Conservation (phyloP, 192 early-diverging fungal species). For the Helicostylum pulchrum region DNA sequence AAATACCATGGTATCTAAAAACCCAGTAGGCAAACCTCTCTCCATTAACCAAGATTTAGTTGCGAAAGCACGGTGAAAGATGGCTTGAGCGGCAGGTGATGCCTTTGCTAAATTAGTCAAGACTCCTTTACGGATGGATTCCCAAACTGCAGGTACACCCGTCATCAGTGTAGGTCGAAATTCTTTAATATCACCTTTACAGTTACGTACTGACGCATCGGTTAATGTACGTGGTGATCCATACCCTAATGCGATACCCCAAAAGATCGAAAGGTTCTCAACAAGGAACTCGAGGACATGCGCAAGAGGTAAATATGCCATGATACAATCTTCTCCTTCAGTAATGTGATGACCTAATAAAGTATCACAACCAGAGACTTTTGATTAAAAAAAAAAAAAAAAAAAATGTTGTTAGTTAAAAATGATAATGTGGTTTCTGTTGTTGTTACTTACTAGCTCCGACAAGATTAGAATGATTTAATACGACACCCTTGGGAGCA, state of each 20-base stretch:
- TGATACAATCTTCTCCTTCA: constrained; percentile 54
- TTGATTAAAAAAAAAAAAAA: no score
- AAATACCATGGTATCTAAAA: constrained; percentile 81
- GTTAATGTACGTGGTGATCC: constrained; percentile 56
- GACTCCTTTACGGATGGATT: constrained; percentile 40
- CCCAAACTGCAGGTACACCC: constrained; percentile 67
- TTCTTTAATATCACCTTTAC: constrained; percentile 60
- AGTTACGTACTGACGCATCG: constrained; percentile 56
- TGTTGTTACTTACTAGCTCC: constrained; percentile 56
- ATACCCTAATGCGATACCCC: constrained; percentile 52
- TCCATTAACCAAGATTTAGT: constrained; percentile 66
- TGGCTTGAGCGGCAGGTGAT: constrained; percentile 48
- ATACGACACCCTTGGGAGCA: constrained; percentile 88
- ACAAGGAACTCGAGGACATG: constrained; percentile 63
- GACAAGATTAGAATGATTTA: constrained; percentile 81
- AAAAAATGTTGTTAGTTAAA: constrained; percentile 1
- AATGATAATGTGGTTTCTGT: not conserved
- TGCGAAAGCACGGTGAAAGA: constrained; percentile 74
- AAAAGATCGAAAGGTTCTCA: constrained; percentile 40
- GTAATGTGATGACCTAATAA: constrained; percentile 48
- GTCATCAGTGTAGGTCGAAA: constrained; percentile 56
- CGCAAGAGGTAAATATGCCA: constrained; percentile 84
- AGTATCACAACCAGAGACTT: constrained; percentile 61
- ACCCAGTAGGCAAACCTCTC: constrained; percentile 60
- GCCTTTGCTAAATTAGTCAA: constrained; percentile 39